A percentile compares a stretch with the other conserved stretches of the same genome.
These are phyloP conservation scores for Tilletia setariae DNA, from an alignment of 1,284 basidiomycete genomes.

Conservation along the genomic window DNA sequence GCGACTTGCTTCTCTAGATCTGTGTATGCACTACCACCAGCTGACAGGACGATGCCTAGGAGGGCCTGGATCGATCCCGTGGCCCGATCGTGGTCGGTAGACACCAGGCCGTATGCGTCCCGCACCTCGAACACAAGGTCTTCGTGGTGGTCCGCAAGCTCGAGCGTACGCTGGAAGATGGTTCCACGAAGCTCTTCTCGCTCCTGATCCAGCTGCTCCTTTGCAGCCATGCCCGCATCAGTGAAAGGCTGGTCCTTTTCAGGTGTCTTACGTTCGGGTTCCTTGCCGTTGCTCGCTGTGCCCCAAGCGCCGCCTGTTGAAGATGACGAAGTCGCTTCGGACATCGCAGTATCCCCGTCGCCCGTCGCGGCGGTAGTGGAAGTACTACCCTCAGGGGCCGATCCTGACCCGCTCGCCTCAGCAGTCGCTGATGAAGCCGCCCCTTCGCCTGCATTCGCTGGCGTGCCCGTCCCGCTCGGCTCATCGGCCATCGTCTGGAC, in stretches of 20 bases:
- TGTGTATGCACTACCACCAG: constrained; percentile 24
- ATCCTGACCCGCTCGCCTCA: constrained; percentile 30
- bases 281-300: neutral
- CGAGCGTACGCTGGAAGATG: constrained; percentile 57
- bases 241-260: constrained; percentile 20
- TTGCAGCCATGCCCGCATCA: neutral
- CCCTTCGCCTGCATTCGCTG: neutral
- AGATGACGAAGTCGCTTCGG: constrained; percentile 6
- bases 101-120: constrained; percentile 39
- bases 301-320: constrained; percentile 19
- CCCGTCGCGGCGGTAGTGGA: constrained; percentile 47
- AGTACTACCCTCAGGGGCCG: constrained; percentile 58
- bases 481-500: constrained; percentile 24
- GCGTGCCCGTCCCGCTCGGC: neutral
- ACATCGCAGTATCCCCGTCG: constrained; percentile 12
- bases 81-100: constrained; percentile 17
- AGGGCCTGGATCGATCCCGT: constrained; percentile 19
- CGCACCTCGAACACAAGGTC: constrained; percentile 81
- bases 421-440: constrained; percentile 15
- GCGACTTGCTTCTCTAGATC: constrained; percentile 58
- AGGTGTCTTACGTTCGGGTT: constrained; percentile 24
- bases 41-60: constrained; percentile 28
- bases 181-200: constrained; percentile 62
- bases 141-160: constrained; percentile 79
- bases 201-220: constrained; percentile 60